Percentiles rank a stretch among this genome's conserved stretches.
phyloP scores from a whole-genome alignment of 2,329 filamentous ascomycete genomes.

The Sporothrix variecibatus region DNA sequence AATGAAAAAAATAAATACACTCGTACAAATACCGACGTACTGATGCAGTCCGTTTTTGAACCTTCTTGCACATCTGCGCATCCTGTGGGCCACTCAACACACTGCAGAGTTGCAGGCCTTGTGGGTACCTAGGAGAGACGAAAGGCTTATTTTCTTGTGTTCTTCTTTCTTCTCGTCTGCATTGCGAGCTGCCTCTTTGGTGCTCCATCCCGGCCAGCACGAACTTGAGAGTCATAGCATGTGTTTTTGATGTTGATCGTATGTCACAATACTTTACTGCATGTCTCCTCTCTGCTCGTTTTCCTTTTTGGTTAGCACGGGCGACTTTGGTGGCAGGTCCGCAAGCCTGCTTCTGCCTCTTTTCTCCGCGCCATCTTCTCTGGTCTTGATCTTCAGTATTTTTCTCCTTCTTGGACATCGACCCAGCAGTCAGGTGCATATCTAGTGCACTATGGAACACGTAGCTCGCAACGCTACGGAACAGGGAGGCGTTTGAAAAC shows the following conservation, averaged over 20 bases:
- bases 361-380: background rate
- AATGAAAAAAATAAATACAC: too few relatives aligned
- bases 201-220: background rate
- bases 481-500: background rate
- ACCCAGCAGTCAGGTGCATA: background rate
- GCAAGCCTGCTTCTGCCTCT: background rate
- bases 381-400: too few relatives aligned
- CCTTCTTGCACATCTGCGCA: background rate
- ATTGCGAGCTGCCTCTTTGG: background rate
- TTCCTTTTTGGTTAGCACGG: background rate
- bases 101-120: background rate
- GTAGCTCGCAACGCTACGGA: background rate
- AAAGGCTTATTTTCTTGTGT: background rate
- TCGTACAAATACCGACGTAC: background rate
- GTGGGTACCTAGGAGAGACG: background rate
- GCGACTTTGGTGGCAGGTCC: background rate
- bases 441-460: background rate
- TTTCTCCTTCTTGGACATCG: background rate
- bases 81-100: background rate
- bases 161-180: too few relatives aligned
- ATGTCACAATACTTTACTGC: too few relatives aligned
- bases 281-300: background rate
- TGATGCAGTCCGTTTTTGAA: too few relatives aligned
- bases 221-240: too few relatives aligned
- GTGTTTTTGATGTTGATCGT: too few relatives aligned